phyloP scores from a whole-genome alignment of 306 rosid species.

The Prunus padus region DNA sequence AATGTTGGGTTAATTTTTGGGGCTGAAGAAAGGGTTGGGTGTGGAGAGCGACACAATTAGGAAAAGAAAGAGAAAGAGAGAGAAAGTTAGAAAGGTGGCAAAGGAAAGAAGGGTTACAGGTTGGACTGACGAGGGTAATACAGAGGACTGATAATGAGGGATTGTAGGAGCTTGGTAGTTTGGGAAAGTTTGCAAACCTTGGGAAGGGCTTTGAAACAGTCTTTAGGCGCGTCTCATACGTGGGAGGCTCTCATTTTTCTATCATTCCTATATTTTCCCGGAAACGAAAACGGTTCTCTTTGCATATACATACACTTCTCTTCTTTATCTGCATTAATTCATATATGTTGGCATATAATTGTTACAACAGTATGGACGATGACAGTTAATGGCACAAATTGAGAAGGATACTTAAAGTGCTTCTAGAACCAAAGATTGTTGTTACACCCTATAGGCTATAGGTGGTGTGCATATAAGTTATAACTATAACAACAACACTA shows the following conservation, averaged over 20 bases:
- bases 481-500: too few species aligned
- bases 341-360: too few species aligned
- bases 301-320: not conserved
- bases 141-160: conserved; percentile 62
- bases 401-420: too few species aligned
- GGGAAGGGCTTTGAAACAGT: conserved; percentile 32
- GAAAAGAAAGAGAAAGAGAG: not conserved
- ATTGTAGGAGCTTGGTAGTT: conserved; percentile 43
- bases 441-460: too few species aligned
- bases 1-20: conserved; percentile 39
- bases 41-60: conserved; percentile 17
- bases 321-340: not conserved
- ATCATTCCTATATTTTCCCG: not conserved
- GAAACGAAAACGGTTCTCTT: not conserved
- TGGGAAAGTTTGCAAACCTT: not conserved
- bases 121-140: conserved; percentile 43
- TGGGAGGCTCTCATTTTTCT: conserved; percentile 4
- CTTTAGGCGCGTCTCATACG: conserved; percentile 15
- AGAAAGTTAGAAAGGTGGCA: conserved; percentile 20
- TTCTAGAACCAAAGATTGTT: too few species aligned
- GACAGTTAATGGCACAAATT: too few species aligned
- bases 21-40: conserved; percentile 33
- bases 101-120: conserved; percentile 40
- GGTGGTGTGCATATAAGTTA: too few species aligned
- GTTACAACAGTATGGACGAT: too few species aligned